phyloP scores from a whole-genome alignment of 2,329 filamentous ascomycete genomes.

The Diaporthe sp. region DNA sequence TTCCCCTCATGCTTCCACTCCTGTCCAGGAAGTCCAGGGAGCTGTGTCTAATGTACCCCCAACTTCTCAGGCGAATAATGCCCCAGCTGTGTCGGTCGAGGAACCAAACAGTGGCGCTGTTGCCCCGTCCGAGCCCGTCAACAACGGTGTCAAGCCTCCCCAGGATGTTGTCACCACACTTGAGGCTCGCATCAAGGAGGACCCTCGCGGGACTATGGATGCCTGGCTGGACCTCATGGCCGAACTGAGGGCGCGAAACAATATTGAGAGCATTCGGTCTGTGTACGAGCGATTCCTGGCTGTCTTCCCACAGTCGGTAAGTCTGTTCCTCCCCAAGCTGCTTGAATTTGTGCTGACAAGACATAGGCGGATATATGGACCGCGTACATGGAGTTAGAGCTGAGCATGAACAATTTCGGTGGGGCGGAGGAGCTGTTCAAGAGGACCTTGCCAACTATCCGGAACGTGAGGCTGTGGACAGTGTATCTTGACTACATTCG shows the following conservation, averaged over 20 bases:
- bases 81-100: slow-evolving; percentile 44
- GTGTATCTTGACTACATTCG: slow-evolving; percentile 96
- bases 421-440: slow-evolving; percentile 88
- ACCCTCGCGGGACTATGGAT: slow-evolving; percentile 91
- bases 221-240: slow-evolving; percentile 91
- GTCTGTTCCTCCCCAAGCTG: slow-evolving; percentile 55
- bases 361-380: slow-evolving; percentile 92
- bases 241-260: slow-evolving; percentile 85
- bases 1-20: slow-evolving; percentile 41
- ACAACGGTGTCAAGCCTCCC: slow-evolving; percentile 69
- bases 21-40: slow-evolving; percentile 48
- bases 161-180: slow-evolving; percentile 56
- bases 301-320: slow-evolving; percentile 91
- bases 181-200: slow-evolving; percentile 92
- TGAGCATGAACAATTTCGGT: slow-evolving; percentile 85
- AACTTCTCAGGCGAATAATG: slow-evolving; percentile 45
- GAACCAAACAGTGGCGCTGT: slow-evolving; percentile 56
- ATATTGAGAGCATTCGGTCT: slow-evolving; percentile 83
- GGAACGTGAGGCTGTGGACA: slow-evolving; percentile 90
- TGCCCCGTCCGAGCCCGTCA: slow-evolving; percentile 67
- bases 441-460: slow-evolving; percentile 81
- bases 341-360: slow-evolving; percentile 47
- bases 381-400: slow-evolving; percentile 89
- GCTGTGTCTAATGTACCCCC: slow-evolving; percentile 52
- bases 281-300: slow-evolving; percentile 90